Conservation (phyloP, 1,139 yeast species). For the Waltiozyma sp. region DNA sequence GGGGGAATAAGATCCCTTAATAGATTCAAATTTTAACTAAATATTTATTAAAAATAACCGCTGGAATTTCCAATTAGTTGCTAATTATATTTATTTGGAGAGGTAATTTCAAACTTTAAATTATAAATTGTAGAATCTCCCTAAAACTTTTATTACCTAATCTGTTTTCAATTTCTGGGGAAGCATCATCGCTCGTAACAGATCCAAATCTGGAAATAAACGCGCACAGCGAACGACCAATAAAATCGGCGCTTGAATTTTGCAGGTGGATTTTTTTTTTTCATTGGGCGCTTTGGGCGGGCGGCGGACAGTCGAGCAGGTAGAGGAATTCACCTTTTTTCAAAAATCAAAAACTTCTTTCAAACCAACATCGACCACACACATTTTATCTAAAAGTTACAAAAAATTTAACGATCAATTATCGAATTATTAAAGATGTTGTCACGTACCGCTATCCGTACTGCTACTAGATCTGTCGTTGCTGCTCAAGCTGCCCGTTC, state of each 20-base stretch:
- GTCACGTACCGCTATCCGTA: constrained; percentile 77
- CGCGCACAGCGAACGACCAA: constrained; percentile 4
- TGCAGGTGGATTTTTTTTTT: not conserved
- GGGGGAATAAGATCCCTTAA: too few relatives aligned
- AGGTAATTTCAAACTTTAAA: too few relatives aligned
- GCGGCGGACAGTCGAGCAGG: not conserved
- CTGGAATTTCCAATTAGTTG: too few relatives aligned
- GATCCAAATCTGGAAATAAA: not conserved
- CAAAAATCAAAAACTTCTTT: constrained; percentile 5
- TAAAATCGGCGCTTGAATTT: constrained; percentile 4
- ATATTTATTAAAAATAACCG: too few relatives aligned
- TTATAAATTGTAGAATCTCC: too few relatives aligned
- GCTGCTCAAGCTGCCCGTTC: constrained; percentile 46
- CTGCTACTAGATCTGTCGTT: constrained; percentile 69
- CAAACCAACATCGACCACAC: not conserved
- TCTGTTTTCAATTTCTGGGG: not conserved
- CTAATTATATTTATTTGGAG: too few relatives aligned
- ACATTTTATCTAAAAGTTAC: not conserved
- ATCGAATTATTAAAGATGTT: constrained; percentile 35
- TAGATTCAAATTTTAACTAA: too few relatives aligned
- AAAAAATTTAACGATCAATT: not conserved
- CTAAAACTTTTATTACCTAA: not conserved
- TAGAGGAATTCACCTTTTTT: constrained; percentile 8
- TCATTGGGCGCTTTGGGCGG: not conserved
- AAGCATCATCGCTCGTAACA: not conserved